Base-by-base conservation (phyloP, 495 filamentous ascomycete species). In the Terfezia claveryi region DNA sequence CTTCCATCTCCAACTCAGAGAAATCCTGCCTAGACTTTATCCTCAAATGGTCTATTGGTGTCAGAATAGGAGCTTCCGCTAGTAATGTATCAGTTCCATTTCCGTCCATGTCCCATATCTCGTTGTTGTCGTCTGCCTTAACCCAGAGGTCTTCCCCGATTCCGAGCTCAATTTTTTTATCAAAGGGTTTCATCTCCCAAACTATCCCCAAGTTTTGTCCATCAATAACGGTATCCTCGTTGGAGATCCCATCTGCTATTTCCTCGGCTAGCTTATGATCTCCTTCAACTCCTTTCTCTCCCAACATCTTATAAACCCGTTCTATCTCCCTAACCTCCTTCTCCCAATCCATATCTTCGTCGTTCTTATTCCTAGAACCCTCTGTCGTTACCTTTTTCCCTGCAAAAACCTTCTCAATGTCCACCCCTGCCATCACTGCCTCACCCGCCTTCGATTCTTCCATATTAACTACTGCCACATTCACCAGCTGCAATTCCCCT, bases 391-490 rank as follows among this genome's bases (percentile, higher is more conserved):
- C 16, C 49, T 44, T 37, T n/a, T 49, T 54, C 17, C 57, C 53
- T 53, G 57, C 58, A 6, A 38, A 23, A n/a, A 12, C 10, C 7
- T 20, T 53, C 17, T 51, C 54, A 51, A 50, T 55, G 37, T 61
- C 56, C 87, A 83, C 82, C 87, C 85, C 55, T 66, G 69, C 4
- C 71, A 16, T 72, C 57, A 87, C 85, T 61, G 85, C 76, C 54
- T 68, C 61, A 2, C 69, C 66, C 11, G 71, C 75, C 73, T 53
- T 64, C 70, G 55, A 67, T 69, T 80, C 76, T 2, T 76, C 72
- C 79, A 96, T 88, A 62, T 92, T 88, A 1, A 83, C 83, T 2
- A 86, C 86, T 20, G 83, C 87, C 12, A 96, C 68, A 62, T 96
- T 96, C 52, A 96, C 68, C 44, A 94, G 64, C 54, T 81, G 82